A percentile compares a stretch with the other conserved stretches of the same genome.
Evolutionary conservation across 768 basidiomycete species (phyloP).

Genomic region (Rhodotorula babjevae): DNA sequence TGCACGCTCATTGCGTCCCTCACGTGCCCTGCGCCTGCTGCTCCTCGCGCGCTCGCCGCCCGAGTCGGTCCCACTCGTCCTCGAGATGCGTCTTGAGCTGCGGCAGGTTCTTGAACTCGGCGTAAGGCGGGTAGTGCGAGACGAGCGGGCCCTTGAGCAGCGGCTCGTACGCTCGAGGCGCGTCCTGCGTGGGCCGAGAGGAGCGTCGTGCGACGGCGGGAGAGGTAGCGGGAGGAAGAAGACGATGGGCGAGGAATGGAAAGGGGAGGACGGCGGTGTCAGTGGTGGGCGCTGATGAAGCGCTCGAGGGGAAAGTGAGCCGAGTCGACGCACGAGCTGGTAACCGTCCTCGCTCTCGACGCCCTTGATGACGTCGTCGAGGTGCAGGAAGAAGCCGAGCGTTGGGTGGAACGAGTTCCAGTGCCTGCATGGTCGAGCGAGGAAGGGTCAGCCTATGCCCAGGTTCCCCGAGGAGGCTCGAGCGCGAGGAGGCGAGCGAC

Average conservation of each 20-base stretch:
- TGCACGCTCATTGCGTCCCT: no score
- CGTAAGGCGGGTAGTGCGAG: slow-evolving; percentile 43
- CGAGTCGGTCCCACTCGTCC: slow-evolving; percentile 33
- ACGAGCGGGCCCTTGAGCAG: slow-evolving; percentile 42
- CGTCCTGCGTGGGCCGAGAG: background rate
- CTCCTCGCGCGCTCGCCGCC: background rate
- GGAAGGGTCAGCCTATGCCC: background rate
- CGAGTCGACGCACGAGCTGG: slow-evolving; percentile 5
- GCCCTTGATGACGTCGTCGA: slow-evolving; percentile 42
- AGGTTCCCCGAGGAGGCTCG: no score
- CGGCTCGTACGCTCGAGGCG: slow-evolving; percentile 22
- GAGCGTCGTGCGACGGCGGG: no score
- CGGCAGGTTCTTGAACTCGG: slow-evolving; percentile 43
- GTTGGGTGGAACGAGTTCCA: slow-evolving; percentile 48
- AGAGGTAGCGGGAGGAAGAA: no score
- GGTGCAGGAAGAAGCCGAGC: slow-evolving; percentile 47
- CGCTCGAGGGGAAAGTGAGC: no score
- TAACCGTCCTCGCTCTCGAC: slow-evolving; percentile 15
- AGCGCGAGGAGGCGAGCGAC: background rate
- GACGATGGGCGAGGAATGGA: no score
- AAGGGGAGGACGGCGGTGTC: background rate
- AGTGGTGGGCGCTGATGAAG: no score
- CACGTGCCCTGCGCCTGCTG: background rate
- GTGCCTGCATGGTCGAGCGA: slow-evolving; percentile 10
- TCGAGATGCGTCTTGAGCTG: slow-evolving; percentile 42